These are phyloP conservation scores for Candolleomyces eurysporus DNA, from an alignment of 768 basidiomycete species.

Conservation along the genomic window DNA sequence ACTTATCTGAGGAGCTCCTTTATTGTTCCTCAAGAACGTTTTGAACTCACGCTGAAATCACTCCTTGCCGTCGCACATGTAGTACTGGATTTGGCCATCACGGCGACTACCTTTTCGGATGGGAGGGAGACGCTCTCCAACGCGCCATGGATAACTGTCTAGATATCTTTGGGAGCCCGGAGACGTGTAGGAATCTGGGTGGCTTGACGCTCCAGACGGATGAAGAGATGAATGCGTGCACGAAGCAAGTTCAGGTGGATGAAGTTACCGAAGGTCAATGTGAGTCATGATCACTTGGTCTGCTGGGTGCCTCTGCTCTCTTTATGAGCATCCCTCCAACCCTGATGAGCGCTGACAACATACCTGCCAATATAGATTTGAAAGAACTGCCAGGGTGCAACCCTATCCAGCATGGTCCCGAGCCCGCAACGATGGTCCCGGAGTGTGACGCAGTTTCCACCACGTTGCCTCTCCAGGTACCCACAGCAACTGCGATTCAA, in stretches of 20 bases:
- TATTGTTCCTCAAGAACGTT: not conserved
- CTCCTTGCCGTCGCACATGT: not conserved
- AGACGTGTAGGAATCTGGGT: not conserved
- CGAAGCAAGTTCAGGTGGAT: not conserved
- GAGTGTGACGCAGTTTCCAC: not conserved
- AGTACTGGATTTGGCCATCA: slow-evolving; percentile 4
- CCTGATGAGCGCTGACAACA: not conserved
- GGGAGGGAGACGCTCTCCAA: slow-evolving; percentile 4
- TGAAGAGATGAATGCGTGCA: slow-evolving; percentile 3
- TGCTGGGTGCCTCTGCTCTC: not conserved
- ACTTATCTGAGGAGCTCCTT: not conserved
- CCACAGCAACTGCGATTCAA: not conserved
- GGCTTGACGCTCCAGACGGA: not conserved
- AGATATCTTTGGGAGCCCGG: not conserved
- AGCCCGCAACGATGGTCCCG: not conserved
- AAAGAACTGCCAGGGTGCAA: not conserved
- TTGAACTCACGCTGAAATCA: not conserved
- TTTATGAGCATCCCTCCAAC: no score
- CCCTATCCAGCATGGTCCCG: not conserved
- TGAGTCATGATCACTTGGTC: not conserved
- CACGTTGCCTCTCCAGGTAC: not conserved
- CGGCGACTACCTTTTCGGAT: slow-evolving; percentile 2
- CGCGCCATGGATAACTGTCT: slow-evolving; percentile 2
- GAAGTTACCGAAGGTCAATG: slow-evolving; percentile 1
- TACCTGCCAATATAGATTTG: not conserved